Evolutionary conservation across 371 early-diverging fungal species (phyloP).

Genomic region (Actinomortierella wolfii): DNA sequence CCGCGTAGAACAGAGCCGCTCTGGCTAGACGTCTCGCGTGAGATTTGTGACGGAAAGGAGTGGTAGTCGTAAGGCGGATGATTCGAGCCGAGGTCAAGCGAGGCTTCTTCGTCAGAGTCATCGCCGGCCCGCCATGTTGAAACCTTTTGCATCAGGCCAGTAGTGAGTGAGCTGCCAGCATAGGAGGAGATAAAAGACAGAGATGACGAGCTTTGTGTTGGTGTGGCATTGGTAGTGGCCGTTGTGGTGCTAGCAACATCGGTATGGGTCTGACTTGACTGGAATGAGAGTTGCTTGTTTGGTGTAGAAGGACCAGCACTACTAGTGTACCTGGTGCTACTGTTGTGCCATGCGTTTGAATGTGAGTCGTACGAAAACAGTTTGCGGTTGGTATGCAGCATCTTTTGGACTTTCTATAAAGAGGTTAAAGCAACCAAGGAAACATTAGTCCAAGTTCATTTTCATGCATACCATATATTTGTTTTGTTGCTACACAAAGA

Average conservation of each 20-base stretch:
- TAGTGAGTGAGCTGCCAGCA: conserved; percentile 35
- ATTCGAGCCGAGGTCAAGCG: conserved; percentile 38
- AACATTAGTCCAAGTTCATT: too few relatives aligned
- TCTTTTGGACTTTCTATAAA: conserved; percentile 36
- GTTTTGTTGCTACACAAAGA: too few relatives aligned
- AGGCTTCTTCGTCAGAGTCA: conserved; percentile 42
- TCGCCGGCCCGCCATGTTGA: conserved; percentile 41
- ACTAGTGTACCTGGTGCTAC: too few relatives aligned
- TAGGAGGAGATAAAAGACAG: conserved; percentile 38
- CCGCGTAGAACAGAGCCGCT: conserved; percentile 37
- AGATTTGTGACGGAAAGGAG: conserved; percentile 29
- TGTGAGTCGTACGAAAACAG: too few relatives aligned
- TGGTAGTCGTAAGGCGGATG: conserved; percentile 16
- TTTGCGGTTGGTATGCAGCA: conserved; percentile 7
- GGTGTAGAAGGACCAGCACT: neutral
- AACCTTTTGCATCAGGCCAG: conserved; percentile 45
- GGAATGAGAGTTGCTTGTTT: conserved; percentile 32
- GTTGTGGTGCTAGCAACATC: conserved; percentile 11
- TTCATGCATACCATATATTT: too few relatives aligned
- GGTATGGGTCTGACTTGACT: conserved; percentile 25
- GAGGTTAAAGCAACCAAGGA: neutral
- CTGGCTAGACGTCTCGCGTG: conserved; percentile 19
- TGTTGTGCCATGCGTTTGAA: too few relatives aligned
- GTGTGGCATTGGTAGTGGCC: conserved; percentile 21
- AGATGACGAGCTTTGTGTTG: conserved; percentile 33